Conservation (phyloP, 169 alveolate species). For the Perkinsus marinus region DNA sequence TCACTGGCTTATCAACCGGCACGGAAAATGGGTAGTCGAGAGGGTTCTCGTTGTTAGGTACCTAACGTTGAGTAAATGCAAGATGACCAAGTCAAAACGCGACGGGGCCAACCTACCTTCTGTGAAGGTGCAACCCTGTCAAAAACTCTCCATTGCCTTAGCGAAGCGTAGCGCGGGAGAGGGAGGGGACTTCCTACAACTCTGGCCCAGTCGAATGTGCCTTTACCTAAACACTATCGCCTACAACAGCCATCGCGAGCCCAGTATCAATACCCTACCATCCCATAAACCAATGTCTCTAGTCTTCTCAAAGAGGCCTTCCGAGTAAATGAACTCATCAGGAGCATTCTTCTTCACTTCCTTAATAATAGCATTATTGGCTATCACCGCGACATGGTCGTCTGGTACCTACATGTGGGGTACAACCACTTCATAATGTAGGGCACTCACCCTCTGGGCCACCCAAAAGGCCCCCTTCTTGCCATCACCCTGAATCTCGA, state of each 20-base stretch:
- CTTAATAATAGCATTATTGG: background rate
- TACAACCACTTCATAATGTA: background rate
- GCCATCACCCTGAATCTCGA: background rate
- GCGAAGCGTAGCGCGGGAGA: background rate
- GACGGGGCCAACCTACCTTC: background rate
- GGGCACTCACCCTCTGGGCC: background rate
- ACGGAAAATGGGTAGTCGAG: background rate
- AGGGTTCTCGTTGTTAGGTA: background rate
- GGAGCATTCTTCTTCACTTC: background rate
- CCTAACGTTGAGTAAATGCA: background rate
- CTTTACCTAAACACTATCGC: background rate
- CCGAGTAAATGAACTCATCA: background rate
- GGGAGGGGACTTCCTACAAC: background rate
- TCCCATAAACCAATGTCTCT: background rate
- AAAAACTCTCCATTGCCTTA: background rate
- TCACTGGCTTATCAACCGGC: background rate
- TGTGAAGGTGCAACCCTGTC: background rate
- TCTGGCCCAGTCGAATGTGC: background rate
- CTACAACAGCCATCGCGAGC: background rate
- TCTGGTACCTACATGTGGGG: background rate
- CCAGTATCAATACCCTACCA: background rate
- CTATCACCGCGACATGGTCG: slow-evolving; percentile 4
- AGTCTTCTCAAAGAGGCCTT: background rate
- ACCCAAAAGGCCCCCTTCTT: background rate
- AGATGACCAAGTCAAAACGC: background rate